A percentile compares a stretch with the other conserved stretches of the same genome.
phyloP scores from a whole-genome alignment of 345 rosid species.

The Dovyalis caffra region DNA sequence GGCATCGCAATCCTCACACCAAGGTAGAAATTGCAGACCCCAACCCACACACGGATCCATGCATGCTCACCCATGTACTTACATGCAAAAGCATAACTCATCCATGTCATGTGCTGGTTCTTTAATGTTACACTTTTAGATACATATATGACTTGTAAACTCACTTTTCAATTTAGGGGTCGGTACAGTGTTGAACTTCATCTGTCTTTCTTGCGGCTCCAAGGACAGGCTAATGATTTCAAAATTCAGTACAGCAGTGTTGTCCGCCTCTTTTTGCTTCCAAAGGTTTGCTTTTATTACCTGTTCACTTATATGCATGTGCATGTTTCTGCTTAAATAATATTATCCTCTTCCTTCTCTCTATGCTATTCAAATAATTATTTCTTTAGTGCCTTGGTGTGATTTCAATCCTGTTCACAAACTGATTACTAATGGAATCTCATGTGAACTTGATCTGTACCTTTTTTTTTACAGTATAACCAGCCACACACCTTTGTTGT shows the following conservation, averaged over 20 bases:
- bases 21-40: constrained; percentile 45
- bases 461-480: constrained; percentile 59
- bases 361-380: background rate
- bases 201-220: constrained; percentile 80
- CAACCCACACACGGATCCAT: background rate
- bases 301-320: background rate
- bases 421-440: background rate
- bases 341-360: background rate
- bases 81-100: background rate
- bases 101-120: background rate
- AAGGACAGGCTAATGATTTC: constrained; percentile 98
- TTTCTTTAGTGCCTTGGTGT: background rate
- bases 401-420: background rate
- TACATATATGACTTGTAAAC: background rate
- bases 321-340: background rate
- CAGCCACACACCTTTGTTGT: constrained; percentile 96
- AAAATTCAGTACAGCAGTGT: constrained; percentile 98
- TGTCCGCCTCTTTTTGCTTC: constrained; percentile 93
- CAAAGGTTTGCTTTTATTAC: constrained; percentile 52
- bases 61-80: background rate
- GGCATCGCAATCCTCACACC: constrained; percentile 93
- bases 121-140: background rate
- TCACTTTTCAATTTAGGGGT: constrained; percentile 58
- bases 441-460: background rate
- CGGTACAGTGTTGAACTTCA: constrained; percentile 97